phyloP scores from a whole-genome alignment of 495 filamentous ascomycete species.

The Aspergillus coremiiformis region DNA sequence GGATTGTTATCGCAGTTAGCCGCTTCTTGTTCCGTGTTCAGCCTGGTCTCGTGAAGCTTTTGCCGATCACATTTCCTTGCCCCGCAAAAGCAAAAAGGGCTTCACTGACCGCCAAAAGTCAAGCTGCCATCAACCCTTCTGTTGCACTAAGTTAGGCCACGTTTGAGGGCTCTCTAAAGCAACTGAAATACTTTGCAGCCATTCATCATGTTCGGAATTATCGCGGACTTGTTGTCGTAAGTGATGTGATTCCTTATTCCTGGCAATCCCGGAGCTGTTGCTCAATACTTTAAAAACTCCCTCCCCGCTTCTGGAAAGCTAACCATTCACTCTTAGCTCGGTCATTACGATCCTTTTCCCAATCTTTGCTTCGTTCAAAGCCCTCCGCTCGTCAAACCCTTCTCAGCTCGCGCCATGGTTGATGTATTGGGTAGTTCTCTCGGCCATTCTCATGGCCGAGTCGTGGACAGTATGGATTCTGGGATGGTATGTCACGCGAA shows the following conservation, averaged over 20 bases:
- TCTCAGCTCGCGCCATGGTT: constrained; percentile 94
- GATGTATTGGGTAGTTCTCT: constrained; percentile 97
- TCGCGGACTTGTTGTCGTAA: constrained; percentile 75
- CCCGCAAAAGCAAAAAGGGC: constrained; percentile 17
- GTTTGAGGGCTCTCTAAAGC: neutral
- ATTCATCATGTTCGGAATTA: constrained; percentile 67
- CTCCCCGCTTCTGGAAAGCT: constrained; percentile 16
- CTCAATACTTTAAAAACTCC: constrained; percentile 26
- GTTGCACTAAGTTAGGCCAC: neutral
- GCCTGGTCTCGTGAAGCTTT: constrained; percentile 11
- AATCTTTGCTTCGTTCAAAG: constrained; percentile 96
- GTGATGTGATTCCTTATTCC: constrained; percentile 20
- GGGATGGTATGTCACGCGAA: constrained; percentile 51
- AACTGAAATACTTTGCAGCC: neutral
- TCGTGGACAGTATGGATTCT: constrained; percentile 82
- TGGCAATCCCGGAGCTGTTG: neutral
- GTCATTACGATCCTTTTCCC: constrained; percentile 89
- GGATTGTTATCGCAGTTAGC: constrained; percentile 7
- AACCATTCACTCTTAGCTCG: constrained; percentile 41
- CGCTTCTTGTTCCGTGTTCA: constrained; percentile 4
- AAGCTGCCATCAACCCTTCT: neutral
- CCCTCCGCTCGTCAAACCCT: constrained; percentile 85
- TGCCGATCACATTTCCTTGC: constrained; percentile 6
- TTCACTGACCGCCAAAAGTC: neutral
- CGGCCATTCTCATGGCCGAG: constrained; percentile 73